These are phyloP conservation scores for Lycium ferocissimum DNA, from an alignment of 257 asterid species.

Conservation along the genomic window DNA sequence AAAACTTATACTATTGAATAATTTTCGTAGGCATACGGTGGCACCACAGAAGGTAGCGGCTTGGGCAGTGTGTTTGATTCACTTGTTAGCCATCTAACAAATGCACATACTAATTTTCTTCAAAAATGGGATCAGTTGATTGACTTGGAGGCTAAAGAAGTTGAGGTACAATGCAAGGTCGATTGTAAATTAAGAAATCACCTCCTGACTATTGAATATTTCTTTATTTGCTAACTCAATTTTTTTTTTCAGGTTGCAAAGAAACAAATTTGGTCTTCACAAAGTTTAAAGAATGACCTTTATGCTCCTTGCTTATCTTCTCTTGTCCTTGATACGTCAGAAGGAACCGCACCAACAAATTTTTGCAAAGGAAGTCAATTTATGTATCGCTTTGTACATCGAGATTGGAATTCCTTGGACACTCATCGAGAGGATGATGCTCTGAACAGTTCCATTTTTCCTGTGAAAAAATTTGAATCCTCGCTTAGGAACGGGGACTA, in stretches of 20 bases:
- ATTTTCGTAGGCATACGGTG: conserved; percentile 75
- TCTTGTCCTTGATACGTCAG: conserved; percentile 69
- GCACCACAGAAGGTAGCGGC: conserved; percentile 84
- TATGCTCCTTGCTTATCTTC: conserved; percentile 54
- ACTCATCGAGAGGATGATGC: conserved; percentile 45
- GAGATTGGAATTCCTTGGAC: conserved; percentile 41
- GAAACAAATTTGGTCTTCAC: conserved; percentile 68
- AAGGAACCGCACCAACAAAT: conserved; percentile 43
- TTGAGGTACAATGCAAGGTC: conserved; percentile 61
- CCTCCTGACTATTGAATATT: conserved; percentile 16
- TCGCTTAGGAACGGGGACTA: conserved; percentile 77
- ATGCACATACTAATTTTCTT: conserved; percentile 68
- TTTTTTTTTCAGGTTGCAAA: conserved; percentile 58
- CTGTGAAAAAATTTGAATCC: conserved; percentile 43
- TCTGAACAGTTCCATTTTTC: conserved; percentile 48
- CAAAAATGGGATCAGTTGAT: conserved; percentile 86
- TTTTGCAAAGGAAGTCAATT: conserved; percentile 52
- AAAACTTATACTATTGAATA: conserved; percentile 12
- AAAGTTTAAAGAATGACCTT: conserved; percentile 51
- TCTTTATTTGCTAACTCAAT: neutral
- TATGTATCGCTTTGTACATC: conserved; percentile 70
- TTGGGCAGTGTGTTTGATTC: conserved; percentile 75
- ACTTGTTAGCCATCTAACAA: conserved; percentile 77
- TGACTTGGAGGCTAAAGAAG: conserved; percentile 87
- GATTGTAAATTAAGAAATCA: conserved; percentile 24